Base-by-base conservation (phyloP, 1,139 yeast species). In the Hanseniaspora gamundiae region DNA sequence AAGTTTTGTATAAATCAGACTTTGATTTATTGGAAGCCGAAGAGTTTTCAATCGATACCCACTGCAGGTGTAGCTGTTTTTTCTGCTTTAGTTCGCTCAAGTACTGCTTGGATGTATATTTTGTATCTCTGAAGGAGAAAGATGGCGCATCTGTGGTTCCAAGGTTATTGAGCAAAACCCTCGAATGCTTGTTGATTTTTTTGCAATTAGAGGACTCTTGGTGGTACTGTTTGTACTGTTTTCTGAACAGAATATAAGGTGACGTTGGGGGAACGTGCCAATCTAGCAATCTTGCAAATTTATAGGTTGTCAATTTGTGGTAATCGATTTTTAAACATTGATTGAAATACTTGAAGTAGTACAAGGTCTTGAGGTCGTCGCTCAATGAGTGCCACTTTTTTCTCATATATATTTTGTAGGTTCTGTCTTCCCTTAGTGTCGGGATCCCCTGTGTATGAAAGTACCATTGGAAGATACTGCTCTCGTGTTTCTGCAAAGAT, bases 241-340 rank as follows among this genome's bases (percentile, higher is more conserved):
- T 50, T 41, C 59, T 43, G 28, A 55, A 55, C 38, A 53, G 29
- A 47, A 55, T 45, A 36, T 55, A 55, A 21, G 50, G 55, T 41
- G 55, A 53, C 10, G 47, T 41, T 3, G 52, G 51, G 2, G 59
- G 59, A 11, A 52, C 50, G 26, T 53, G 48, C 26, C 44, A 40
- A 19, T 42, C 49, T n/a, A 42, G 39, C 24, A 42, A 46, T 14
- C 45, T 41, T 3, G 42, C 27, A 11, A 45, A 19, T 7, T 47
- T 50, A 14, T 36, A 20, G 4, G 24, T 33, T 5, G 19, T 13
- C 21, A 30, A 14, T 13, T 21, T 26, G 19, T 30, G 38, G 17
- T 35, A 35, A 35, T 35, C 38, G n/a, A 35, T 35, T 19, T 19
- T 16, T 17, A 30, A 30, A n/a, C 38, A 35, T 19, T 35, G 11